Conservation (phyloP, 306 rosid species). For the Boehmeria nivea region DNA sequence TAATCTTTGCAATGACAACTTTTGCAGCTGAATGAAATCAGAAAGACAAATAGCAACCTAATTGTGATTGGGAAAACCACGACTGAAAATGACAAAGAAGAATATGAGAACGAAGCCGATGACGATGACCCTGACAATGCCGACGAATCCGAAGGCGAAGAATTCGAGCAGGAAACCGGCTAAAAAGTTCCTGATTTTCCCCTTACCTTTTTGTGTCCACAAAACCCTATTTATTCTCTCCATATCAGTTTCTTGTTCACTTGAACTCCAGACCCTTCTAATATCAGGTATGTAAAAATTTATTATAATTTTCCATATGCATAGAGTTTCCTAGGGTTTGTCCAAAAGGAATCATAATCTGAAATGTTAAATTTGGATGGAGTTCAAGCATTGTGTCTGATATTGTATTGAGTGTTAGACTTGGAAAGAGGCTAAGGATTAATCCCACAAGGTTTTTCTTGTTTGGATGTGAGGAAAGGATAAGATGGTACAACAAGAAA, state of each 20-base stretch:
- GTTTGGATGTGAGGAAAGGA: not conserved
- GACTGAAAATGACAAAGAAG: constrained; percentile 72
- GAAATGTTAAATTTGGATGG: not conserved
- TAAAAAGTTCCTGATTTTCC: constrained; percentile 30
- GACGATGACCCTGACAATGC: constrained; percentile 72
- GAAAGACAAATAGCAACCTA: constrained; percentile 55
- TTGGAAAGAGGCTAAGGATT: not conserved
- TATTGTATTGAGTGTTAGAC: not conserved
- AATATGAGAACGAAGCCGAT: constrained; percentile 58
- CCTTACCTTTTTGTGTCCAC: not conserved
- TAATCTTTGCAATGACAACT: too few relatives aligned
- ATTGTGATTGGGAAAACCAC: constrained; percentile 63
- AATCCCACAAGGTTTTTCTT: not conserved
- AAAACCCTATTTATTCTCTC: not conserved
- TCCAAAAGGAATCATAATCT: not conserved
- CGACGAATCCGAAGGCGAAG: constrained; percentile 90
- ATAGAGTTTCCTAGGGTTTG: not conserved
- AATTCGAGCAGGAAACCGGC: constrained; percentile 89
- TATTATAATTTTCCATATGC: too few relatives aligned
- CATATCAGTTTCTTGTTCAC: not conserved
- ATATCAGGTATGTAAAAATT: not conserved
- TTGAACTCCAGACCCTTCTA: not conserved
- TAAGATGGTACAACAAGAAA: not conserved
- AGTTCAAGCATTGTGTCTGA: not conserved
- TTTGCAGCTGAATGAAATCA: constrained; percentile 80